phyloP scores from a whole-genome alignment of 2,329 filamentous ascomycete species.

The Trichocomaceae sp. region DNA sequence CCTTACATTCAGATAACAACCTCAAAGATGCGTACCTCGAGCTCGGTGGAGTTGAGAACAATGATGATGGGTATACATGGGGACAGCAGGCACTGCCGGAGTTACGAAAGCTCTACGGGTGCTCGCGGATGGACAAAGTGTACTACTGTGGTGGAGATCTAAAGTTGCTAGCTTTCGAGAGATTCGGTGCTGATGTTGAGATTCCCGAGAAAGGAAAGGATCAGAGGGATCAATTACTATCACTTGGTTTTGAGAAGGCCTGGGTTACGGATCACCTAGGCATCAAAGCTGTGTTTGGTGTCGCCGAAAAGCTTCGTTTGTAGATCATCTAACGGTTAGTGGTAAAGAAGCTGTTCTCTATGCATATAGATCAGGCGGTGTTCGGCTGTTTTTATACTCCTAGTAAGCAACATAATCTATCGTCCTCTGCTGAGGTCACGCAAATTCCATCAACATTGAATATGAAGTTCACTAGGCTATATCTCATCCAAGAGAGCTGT shows the following conservation, averaged over 20 bases:
- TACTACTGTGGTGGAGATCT: conserved; percentile 37
- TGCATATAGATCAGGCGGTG: too few relatives aligned
- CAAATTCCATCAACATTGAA: too few relatives aligned
- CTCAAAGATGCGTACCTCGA: conserved; percentile 50
- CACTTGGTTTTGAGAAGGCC: neutral
- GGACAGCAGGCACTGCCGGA: conserved; percentile 46
- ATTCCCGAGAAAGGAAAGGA: neutral
- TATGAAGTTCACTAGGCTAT: too few relatives aligned
- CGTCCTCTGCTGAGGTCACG: too few relatives aligned
- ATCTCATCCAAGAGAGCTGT: too few relatives aligned
- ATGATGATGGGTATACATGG: conserved; percentile 52
- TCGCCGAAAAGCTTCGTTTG: neutral
- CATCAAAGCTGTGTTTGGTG: conserved; percentile 2
- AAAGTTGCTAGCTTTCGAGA: conserved; percentile 2
- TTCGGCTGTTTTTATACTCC: too few relatives aligned
- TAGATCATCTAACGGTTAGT: neutral
- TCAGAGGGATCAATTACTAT: neutral
- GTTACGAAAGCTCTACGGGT: conserved; percentile 42
- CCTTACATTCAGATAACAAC: conserved; percentile 42
- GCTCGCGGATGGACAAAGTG: conserved; percentile 51
- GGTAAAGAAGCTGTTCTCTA: too few relatives aligned
- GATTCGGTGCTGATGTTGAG: conserved; percentile 13
- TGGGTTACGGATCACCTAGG: conserved; percentile 13
- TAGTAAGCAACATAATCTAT: too few relatives aligned
- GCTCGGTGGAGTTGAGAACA: conserved; percentile 46